Evolutionary conservation across 345 rosid genomes (phyloP).

Genomic region (Theobroma cacao): DNA sequence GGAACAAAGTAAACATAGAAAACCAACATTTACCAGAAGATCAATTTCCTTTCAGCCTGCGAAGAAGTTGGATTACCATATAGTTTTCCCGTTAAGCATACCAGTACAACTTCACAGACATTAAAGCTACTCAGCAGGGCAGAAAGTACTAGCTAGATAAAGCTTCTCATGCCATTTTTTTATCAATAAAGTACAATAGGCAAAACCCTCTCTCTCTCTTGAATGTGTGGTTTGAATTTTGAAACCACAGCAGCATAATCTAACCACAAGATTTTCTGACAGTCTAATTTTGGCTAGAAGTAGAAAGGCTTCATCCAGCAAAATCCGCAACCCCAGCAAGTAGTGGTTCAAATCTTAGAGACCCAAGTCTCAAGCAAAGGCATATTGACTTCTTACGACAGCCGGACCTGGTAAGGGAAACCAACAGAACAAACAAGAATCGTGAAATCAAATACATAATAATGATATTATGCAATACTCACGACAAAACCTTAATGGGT

Average conservation of each 20-base stretch:
- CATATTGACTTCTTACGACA: neutral
- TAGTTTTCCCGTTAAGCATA: too few relatives aligned
- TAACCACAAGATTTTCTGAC: slow-evolving; percentile 12
- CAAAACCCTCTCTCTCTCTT: neutral
- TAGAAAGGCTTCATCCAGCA: neutral
- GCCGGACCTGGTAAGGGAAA: neutral
- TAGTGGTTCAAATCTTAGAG: neutral
- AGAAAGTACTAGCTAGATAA: too few relatives aligned
- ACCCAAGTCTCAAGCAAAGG: neutral
- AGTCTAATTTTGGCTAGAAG: neutral
- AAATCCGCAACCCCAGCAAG: neutral
- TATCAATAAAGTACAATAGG: too few relatives aligned
- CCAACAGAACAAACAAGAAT: neutral
- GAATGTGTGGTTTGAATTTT: neutral
- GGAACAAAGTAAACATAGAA: too few relatives aligned
- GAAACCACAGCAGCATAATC: neutral
- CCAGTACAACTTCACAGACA: too few relatives aligned
- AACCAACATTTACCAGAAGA: too few relatives aligned
- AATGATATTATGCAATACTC: neutral
- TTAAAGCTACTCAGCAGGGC: too few relatives aligned
- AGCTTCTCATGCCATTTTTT: too few relatives aligned
- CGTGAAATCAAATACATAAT: neutral
- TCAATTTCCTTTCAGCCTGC: too few relatives aligned
- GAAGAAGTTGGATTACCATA: too few relatives aligned
- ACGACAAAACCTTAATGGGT: neutral